Evolutionary conservation across 148 eudicot genomes (phyloP), one percentile per base, ranked within the genome.

Genomic region (Pouteria glomerata): DNA sequence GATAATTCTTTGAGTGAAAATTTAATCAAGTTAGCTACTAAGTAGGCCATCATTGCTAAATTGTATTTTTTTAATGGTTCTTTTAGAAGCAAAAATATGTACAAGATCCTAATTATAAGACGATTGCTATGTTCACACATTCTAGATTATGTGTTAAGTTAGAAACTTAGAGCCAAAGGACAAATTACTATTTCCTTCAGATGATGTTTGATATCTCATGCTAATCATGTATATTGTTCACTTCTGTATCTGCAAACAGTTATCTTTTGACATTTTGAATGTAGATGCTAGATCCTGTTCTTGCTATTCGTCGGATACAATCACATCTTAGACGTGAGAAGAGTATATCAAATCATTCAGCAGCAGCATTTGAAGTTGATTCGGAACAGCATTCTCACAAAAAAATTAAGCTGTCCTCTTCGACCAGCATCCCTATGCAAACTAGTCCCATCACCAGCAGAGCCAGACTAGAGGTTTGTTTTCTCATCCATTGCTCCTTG

Each of bases 201-300:
- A 44, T 11, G 13, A 19, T 4, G 0, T 5, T 33, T 33, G 16
- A 27, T 51, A 48, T 6, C 16, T 41, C 52, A 33, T 52, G 31
- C 19, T 27, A 15, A 13, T 51, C 14, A 47, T 33, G 4, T 12
- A 33, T 53, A 4, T 21, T 52, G 39, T 50, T 53, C 45, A 24
- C 4, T 44, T 19, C 16, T 50, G 33, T 29, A 10, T 14, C 3
- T n/a, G n/a, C n/a, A n/a, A n/a, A n/a, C n/a, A n/a, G n/a, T n/a
- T n/a, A n/a, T 8, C n/a, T 2, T 27, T 27, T 33, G 51, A 42
- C 42, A 52, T 62, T 62, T 68, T 61, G 63, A 79, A 57, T 83
- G 73, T 84, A 90, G 97, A 80, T 86, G 73, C 37, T 82, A 66
- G 86, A 83, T 72, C 91, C 97, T 52, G 84, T 86, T 47, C 42